Conservation (phyloP, 148 eudicot species). For the Arbutus unedo region DNA sequence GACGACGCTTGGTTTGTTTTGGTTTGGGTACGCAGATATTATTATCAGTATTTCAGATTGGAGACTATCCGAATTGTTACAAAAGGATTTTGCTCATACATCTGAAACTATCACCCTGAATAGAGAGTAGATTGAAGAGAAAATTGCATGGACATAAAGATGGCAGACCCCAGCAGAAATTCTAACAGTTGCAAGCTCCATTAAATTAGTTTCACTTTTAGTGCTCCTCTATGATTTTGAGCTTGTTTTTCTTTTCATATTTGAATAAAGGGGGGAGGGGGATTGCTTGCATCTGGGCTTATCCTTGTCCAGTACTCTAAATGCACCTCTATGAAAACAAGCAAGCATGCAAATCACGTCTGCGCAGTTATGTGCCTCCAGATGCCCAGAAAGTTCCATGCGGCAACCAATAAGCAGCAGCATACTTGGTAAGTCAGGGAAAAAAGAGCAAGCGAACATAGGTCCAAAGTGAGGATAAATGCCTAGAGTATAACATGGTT, state of each 20-base stretch:
- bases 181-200: neutral
- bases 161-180: neutral
- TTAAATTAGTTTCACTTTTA: neutral
- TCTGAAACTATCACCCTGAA: neutral
- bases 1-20: neutral
- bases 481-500: neutral
- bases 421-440: neutral
- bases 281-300: neutral
- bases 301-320: neutral
- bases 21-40: neutral
- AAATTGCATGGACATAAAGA: neutral
- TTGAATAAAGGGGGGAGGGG: neutral
- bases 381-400: neutral
- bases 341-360: constrained; percentile 2
- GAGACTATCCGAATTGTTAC: neutral
- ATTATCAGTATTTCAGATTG: neutral
- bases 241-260: neutral
- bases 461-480: neutral
- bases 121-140: neutral
- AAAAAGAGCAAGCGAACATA: neutral
- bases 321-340: constrained; percentile 1
- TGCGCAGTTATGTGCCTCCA: neutral
- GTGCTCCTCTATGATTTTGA: neutral
- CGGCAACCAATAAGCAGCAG: neutral
- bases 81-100: neutral